Percentiles rank a stretch among this genome's conserved stretches.
These are phyloP conservation scores for Lentinula sp. DNA, from an alignment of 768 basidiomycete species.

Conservation along the genomic window DNA sequence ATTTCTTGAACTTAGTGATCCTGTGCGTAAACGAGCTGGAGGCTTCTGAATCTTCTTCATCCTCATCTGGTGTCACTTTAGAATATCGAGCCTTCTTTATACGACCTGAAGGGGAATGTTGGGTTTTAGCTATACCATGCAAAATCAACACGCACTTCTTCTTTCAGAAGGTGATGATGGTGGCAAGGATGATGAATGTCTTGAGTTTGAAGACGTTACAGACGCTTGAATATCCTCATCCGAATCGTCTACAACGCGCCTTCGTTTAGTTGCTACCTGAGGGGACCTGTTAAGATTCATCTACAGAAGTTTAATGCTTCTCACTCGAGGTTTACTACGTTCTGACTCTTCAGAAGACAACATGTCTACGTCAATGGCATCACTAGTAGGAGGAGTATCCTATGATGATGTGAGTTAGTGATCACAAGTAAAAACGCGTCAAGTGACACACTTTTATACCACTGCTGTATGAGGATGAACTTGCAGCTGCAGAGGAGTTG, in stretches of 20 bases:
- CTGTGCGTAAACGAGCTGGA: slow-evolving; percentile 48
- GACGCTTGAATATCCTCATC: slow-evolving; percentile 53
- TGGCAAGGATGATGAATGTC: slow-evolving; percentile 14
- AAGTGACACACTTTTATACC: slow-evolving; percentile 23
- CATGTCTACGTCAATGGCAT: slow-evolving; percentile 75
- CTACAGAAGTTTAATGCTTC: not conserved
- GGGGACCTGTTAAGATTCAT: not conserved
- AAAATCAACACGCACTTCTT: slow-evolving; percentile 16
- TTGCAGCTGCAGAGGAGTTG: slow-evolving; percentile 34
- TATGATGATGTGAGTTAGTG: not conserved
- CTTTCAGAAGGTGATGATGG: slow-evolving; percentile 32
- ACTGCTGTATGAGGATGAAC: slow-evolving; percentile 34
- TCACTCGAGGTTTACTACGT: slow-evolving; percentile 26
- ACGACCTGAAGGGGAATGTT: slow-evolving; percentile 24
- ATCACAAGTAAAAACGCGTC: not conserved
- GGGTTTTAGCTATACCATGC: slow-evolving; percentile 7
- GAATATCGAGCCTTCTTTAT: slow-evolving; percentile 60
- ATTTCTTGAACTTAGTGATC: slow-evolving; percentile 62
- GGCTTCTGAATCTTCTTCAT: slow-evolving; percentile 37
- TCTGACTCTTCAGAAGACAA: slow-evolving; percentile 45
- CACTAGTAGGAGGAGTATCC: slow-evolving; percentile 73
- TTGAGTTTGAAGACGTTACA: slow-evolving; percentile 16
- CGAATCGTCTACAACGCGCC: slow-evolving; percentile 62
- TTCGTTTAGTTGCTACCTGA: slow-evolving; percentile 53
- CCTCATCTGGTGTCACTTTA: slow-evolving; percentile 40